Conservation (phyloP, 179 eudicot genomes). For the Corrigiola litoralis region DNA sequence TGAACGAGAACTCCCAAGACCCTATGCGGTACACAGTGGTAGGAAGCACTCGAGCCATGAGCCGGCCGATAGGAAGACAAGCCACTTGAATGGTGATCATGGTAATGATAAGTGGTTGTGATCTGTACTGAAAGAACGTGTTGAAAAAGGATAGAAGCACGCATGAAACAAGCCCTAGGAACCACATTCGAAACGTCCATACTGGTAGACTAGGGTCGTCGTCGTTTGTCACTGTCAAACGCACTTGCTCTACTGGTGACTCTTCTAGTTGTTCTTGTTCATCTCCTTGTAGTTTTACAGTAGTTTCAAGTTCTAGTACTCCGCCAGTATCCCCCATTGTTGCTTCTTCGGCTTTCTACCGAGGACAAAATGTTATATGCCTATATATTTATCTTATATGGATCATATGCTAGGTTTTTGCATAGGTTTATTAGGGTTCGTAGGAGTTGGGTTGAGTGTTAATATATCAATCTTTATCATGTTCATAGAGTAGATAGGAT, state of each 20-base stretch:
- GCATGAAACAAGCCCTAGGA: conserved; percentile 53
- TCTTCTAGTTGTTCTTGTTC: conserved; percentile 28
- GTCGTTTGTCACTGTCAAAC: conserved; percentile 44
- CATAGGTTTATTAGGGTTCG: too few relatives aligned
- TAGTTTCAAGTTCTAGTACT: too few relatives aligned
- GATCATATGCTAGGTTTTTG: too few relatives aligned
- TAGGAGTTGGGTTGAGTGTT: too few relatives aligned
- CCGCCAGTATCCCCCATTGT: too few relatives aligned
- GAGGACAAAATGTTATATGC: too few relatives aligned
- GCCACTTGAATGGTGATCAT: conserved; percentile 62
- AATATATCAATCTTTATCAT: too few relatives aligned
- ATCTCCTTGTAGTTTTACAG: too few relatives aligned
- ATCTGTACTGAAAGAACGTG: conserved; percentile 57
- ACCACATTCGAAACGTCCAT: conserved; percentile 83
- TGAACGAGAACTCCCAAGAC: conserved; percentile 39
- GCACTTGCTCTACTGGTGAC: conserved; percentile 60
- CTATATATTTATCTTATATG: too few relatives aligned
- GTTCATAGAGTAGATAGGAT: too few relatives aligned
- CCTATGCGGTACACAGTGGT: conserved; percentile 29
- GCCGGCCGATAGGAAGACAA: conserved; percentile 56
- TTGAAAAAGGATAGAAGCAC: conserved; percentile 55
- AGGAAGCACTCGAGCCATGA: conserved; percentile 56
- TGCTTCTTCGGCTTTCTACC: too few relatives aligned
- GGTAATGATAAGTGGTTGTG: conserved; percentile 48
- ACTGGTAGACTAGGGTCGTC: conserved; percentile 70